Evolutionary conservation across 768 basidiomycete species (phyloP).

Genomic region (Suillus plorans): DNA sequence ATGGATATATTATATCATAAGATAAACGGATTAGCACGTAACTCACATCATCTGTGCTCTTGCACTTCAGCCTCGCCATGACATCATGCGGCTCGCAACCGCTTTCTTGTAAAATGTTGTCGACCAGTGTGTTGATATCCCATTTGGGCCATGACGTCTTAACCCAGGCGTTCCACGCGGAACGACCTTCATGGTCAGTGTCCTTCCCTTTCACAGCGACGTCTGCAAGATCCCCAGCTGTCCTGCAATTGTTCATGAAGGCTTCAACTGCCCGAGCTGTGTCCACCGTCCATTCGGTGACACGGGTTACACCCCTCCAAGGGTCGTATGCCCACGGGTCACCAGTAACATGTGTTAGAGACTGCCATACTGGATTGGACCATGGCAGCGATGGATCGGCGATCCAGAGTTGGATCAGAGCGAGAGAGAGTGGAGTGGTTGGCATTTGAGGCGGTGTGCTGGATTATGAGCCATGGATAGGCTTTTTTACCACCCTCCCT

Average conservation of each 20-base stretch:
- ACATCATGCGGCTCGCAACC: neutral
- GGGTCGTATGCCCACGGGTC: neutral
- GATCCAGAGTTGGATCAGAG: neutral
- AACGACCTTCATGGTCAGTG: neutral
- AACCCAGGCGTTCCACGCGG: neutral
- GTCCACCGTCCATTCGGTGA: neutral
- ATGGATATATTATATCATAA: neutral
- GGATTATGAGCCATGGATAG: neutral
- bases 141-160: neutral
- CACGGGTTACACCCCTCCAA: neutral
- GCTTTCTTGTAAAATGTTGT: neutral
- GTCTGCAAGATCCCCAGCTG: neutral
- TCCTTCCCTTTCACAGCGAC: neutral
- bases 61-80: neutral
- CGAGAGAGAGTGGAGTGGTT: neutral
- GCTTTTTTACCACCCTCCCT: neutral
- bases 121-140: neutral
- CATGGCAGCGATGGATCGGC: neutral
- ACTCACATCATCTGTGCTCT: neutral
- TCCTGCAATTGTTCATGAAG: neutral
- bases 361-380: neutral
- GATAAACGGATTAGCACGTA: neutral
- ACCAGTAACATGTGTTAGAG: neutral
- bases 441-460: neutral
- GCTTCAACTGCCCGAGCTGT: neutral